Evolutionary conservation across 257 asterid species (phyloP), one percentile per base, ranked within the genome.

Genomic region (Capsicum baccatum): DNA sequence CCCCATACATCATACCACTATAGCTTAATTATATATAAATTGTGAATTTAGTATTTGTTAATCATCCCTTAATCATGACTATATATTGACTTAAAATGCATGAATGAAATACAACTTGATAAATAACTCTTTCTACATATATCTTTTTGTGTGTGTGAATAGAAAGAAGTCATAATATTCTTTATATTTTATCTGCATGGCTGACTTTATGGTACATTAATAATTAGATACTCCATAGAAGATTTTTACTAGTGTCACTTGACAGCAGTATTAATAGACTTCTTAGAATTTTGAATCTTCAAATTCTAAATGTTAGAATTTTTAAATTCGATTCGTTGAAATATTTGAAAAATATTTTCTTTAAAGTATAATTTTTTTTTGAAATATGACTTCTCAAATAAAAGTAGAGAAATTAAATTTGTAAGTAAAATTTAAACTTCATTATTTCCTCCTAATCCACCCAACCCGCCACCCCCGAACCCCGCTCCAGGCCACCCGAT

Each of bases 1-100:
- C 87, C 84, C 87, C 90, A 67, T 81, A 85, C 89, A 80, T 86
- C 87, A 83, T 26, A 79, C 73, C 84, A 79, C 85, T 81, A 7
- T 68, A 67, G 54, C 6, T 5, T 33, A 26, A 26, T 26, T 26
- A 67, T 14, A 10, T 26, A 12, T 21, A 59, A 58, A 26, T 26
- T 26, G 33, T 12, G 42, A 67, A 39, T 57, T 26, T 57, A 26
- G 26, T 66, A 71, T 6, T 17, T 8, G 39, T 19, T 16, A 58
- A 79, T 35, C 66, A 62, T 69, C 57, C 60, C 26, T 15, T 56
- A 21, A 57, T 16, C 48, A 11, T 57, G 58, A 52, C 50, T 87
- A 83, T 80, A 83, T 83, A 85, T 81, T 47, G 33, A 26, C 33
- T 26, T 26, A 26, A 26, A 26, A 26, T 26, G 33, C 33, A 26